Percentiles rank a stretch among this genome's conserved stretches.
These are phyloP conservation scores for Hypoxylon sp. DNA, from an alignment of 2,329 filamentous ascomycete genomes.

Conservation along the genomic window DNA sequence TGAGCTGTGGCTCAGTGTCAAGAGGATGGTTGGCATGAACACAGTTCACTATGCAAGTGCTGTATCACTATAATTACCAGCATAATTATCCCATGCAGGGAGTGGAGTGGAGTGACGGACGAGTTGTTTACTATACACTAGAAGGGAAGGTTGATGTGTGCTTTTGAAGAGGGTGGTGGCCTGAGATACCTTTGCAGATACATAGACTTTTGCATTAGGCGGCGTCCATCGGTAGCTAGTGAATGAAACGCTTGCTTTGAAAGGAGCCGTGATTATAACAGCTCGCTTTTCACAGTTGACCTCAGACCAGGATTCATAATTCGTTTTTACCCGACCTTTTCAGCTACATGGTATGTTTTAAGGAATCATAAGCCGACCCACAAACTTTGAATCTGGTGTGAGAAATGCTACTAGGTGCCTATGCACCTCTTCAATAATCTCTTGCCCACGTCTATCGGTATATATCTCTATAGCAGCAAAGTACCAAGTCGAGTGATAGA, in stretches of 20 bases:
- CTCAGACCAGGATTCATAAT: too few species aligned
- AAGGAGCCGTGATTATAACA: too few species aligned
- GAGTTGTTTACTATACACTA: slow-evolving; percentile 7
- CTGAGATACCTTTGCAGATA: slow-evolving; percentile 22
- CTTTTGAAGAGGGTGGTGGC: not conserved
- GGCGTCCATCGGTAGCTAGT: slow-evolving; percentile 23
- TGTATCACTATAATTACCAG: slow-evolving; percentile 26
- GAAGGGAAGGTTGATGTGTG: slow-evolving; percentile 5
- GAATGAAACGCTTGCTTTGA: not conserved
- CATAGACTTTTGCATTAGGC: slow-evolving; percentile 27
- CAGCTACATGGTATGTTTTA: too few species aligned
- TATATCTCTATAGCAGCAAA: too few species aligned
- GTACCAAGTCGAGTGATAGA: too few species aligned
- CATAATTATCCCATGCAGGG: slow-evolving; percentile 1
- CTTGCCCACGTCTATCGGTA: too few species aligned
- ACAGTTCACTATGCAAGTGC: slow-evolving; percentile 35
- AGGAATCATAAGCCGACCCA: too few species aligned
- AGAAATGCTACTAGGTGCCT: too few species aligned
- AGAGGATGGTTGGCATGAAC: slow-evolving; percentile 61
- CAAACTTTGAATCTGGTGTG: too few species aligned
- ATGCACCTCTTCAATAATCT: too few species aligned
- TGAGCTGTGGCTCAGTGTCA: slow-evolving; percentile 71
- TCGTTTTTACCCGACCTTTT: too few species aligned
- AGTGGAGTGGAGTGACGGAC: not conserved
- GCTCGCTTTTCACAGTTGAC: too few species aligned